phyloP scores from a whole-genome alignment of 1,139 yeast genomes.

The Kodamaea sp. region DNA sequence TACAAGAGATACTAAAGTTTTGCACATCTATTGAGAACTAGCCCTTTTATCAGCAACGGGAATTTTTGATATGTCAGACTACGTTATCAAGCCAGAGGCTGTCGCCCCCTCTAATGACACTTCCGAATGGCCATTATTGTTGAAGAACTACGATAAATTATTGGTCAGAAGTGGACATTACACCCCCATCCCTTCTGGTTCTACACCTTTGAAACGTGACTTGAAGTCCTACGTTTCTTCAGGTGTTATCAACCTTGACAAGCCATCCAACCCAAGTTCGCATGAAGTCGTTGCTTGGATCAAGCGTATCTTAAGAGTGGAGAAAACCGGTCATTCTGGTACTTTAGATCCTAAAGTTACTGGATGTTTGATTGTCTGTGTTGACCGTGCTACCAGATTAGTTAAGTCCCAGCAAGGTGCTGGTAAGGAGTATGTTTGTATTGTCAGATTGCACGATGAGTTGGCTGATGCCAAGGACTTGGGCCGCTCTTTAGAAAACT shows the following conservation, averaged over 20 bases:
- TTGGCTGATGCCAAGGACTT: slow-evolving; percentile 88
- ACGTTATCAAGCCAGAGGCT: slow-evolving; percentile 86
- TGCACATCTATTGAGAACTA: slow-evolving; percentile 5
- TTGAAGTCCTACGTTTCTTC: slow-evolving; percentile 85
- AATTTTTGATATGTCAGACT: slow-evolving; percentile 50
- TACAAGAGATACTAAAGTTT: not conserved
- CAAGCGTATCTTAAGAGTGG: slow-evolving; percentile 90
- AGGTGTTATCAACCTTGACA: slow-evolving; percentile 96
- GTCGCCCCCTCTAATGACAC: slow-evolving; percentile 81
- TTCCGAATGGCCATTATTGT: slow-evolving; percentile 91
- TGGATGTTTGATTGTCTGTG: slow-evolving; percentile 95
- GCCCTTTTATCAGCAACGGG: slow-evolving; percentile 1
- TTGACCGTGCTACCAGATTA: slow-evolving; percentile 96
- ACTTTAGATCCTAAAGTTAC: slow-evolving; percentile 99
- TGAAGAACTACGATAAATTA: slow-evolving; percentile 91
- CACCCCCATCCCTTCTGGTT: slow-evolving; percentile 95
- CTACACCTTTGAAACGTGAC: slow-evolving; percentile 94
- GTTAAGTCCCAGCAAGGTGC: slow-evolving; percentile 99
- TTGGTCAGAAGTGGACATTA: slow-evolving; percentile 95
- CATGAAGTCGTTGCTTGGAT: slow-evolving; percentile 99
- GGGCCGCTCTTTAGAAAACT: slow-evolving; percentile 84
- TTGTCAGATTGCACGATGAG: slow-evolving; percentile 92
- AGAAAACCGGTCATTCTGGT: slow-evolving; percentile 98
- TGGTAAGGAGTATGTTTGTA: slow-evolving; percentile 98
- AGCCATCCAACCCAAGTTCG: slow-evolving; percentile 96